These are phyloP conservation scores for Theileria parva DNA, from an alignment of 169 alveolate genomes.

Conservation along the genomic window DNA sequence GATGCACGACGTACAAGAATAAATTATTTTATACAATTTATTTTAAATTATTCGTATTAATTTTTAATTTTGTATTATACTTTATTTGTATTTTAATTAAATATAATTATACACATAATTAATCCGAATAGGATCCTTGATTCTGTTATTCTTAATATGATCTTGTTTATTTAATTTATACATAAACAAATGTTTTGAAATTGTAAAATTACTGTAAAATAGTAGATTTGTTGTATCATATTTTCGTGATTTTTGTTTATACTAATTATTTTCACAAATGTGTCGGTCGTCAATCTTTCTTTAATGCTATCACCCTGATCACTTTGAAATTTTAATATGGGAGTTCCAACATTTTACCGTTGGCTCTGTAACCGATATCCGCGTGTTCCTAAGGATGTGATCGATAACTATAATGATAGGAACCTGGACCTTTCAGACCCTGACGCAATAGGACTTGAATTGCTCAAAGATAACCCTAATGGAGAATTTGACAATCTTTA, in stretches of 20 bases:
- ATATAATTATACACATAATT: not conserved
- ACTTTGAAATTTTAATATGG: constrained; percentile 81
- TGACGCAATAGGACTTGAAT: constrained; percentile 58
- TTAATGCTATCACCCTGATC: not conserved
- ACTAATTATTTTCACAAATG: not conserved
- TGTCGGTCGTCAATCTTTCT: not conserved
- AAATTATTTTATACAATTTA: not conserved
- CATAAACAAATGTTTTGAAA: not conserved
- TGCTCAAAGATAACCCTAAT: constrained; percentile 67
- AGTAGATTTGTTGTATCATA: not conserved
- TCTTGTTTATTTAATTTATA: too few relatives aligned
- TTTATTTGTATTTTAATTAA: not conserved
- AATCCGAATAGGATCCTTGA: not conserved
- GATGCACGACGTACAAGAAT: constrained; percentile 13
- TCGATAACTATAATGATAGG: constrained; percentile 78
- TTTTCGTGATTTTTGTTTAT: not conserved
- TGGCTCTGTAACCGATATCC: constrained; percentile 97
- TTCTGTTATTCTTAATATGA: not conserved
- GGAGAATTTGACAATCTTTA: constrained; percentile 92
- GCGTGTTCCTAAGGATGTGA: constrained; percentile 82
- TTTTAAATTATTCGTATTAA: not conserved
- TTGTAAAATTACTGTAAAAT: not conserved
- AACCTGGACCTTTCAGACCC: constrained; percentile 66
- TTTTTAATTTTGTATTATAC: not conserved
- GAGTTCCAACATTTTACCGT: constrained; percentile 98